These are phyloP conservation scores for Colletotrichum sansevieriae DNA, from an alignment of 2,329 filamentous ascomycete species.

Conservation along the genomic window DNA sequence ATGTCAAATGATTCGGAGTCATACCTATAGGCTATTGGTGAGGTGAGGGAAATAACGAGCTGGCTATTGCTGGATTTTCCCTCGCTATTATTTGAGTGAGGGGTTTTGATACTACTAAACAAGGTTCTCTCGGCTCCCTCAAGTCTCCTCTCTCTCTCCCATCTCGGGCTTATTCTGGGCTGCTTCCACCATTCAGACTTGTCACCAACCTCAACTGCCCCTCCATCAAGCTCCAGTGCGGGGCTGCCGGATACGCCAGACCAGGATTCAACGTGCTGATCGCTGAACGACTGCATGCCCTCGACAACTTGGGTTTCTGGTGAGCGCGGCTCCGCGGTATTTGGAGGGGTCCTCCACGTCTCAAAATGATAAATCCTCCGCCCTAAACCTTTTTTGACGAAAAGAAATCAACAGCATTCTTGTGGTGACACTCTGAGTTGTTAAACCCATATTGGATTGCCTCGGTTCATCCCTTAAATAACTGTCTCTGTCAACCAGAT, in stretches of 20 bases:
- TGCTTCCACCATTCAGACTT: conserved; percentile 37
- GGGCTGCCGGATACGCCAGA: conserved; percentile 22
- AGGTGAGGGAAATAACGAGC: conserved; percentile 37
- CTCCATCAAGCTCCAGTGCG: conserved; percentile 32
- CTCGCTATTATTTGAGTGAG: conserved; percentile 36
- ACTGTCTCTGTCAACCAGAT: background rate
- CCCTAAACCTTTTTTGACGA: conserved; percentile 1
- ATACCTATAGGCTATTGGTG: conserved; percentile 19
- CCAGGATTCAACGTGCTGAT: conserved; percentile 17
- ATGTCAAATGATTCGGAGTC: conserved; percentile 26
- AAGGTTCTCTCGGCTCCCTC: conserved; percentile 27
- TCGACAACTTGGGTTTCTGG: background rate
- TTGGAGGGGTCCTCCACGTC: conserved; percentile 25
- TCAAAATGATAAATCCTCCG: background rate
- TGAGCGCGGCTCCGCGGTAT: conserved; percentile 16
- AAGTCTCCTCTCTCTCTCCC: background rate
- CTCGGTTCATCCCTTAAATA: background rate
- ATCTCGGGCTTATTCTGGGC: conserved; percentile 41
- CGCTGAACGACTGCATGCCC: background rate
- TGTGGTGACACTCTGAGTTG: background rate
- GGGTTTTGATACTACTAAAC: conserved; percentile 31
- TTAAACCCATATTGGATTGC: no score
- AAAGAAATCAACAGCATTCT: background rate
- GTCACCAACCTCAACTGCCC: conserved; percentile 28
- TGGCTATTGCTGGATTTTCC: conserved; percentile 2